A percentile compares a stretch with the other conserved stretches of the same genome.
These are phyloP conservation scores for Solanum raphanifolium DNA, from an alignment of 257 asterid genomes.

Conservation along the genomic window DNA sequence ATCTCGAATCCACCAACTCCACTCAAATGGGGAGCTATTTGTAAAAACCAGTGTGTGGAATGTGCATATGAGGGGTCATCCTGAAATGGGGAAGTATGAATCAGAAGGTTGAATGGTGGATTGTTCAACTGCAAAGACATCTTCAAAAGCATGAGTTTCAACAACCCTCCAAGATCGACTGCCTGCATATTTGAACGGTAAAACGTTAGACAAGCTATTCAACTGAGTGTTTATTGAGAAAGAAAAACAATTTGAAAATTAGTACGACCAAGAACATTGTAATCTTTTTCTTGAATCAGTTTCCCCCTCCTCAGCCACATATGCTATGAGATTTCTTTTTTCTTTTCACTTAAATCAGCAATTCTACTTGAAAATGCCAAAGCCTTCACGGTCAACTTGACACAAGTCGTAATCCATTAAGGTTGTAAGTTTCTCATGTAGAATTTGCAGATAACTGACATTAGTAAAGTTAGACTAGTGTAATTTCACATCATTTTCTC, in stretches of 20 bases:
- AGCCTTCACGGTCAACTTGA: background rate
- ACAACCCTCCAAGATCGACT: conserved; percentile 62
- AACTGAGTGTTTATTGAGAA: background rate
- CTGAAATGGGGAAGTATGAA: conserved; percentile 61
- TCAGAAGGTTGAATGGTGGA: conserved; percentile 77
- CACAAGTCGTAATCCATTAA: background rate
- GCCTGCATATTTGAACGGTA: conserved; percentile 39
- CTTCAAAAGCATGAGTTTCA: conserved; percentile 71
- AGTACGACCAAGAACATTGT: background rate
- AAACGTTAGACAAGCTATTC: background rate
- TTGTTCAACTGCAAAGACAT: conserved; percentile 65
- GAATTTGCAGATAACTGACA: background rate
- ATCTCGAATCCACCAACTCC: conserved; percentile 76
- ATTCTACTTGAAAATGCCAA: background rate
- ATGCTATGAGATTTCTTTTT: background rate
- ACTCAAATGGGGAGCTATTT: conserved; percentile 73
- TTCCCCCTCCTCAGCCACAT: background rate
- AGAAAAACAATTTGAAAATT: background rate
- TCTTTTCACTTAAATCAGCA: background rate
- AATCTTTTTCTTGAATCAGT: background rate
- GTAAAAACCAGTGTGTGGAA: conserved; percentile 82
- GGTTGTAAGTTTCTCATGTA: background rate
- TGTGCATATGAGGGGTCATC: conserved; percentile 26
- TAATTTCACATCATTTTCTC: background rate
- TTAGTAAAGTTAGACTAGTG: background rate